Percentiles rank a stretch among this genome's conserved stretches.
phyloP scores from a whole-genome alignment of 257 asterid species.

The Echium plantagineum region DNA sequence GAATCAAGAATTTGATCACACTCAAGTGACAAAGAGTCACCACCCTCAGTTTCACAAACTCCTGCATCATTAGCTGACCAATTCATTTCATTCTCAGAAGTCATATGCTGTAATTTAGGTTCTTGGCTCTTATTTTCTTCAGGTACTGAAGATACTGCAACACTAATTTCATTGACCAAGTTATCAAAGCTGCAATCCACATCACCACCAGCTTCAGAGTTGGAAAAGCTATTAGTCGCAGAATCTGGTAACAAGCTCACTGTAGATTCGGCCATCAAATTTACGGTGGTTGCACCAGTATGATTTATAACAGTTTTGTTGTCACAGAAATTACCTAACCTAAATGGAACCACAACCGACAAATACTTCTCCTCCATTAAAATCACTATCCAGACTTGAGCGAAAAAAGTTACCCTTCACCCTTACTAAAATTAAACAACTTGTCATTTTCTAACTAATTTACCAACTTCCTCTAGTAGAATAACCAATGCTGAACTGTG shows the following conservation, averaged over 20 bases:
- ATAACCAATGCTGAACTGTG: constrained; percentile 15
- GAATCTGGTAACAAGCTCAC: constrained; percentile 22
- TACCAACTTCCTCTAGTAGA: constrained; percentile 24
- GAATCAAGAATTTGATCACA: constrained; percentile 53
- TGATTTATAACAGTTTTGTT: constrained; percentile 20
- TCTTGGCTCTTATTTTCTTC: constrained; percentile 16
- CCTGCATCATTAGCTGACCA: constrained; percentile 31
- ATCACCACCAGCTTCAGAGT: constrained; percentile 20
- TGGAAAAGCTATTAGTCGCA: constrained; percentile 20
- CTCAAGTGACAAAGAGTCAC: constrained; percentile 17
- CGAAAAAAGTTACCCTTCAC: constrained; percentile 30
- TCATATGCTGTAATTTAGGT: constrained; percentile 14
- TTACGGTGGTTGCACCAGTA: constrained; percentile 34
- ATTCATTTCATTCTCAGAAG: constrained; percentile 20
- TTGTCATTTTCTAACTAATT: constrained; percentile 48
- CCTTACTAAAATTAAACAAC: constrained; percentile 29
- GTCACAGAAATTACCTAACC: constrained; percentile 38
- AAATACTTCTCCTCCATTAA: constrained; percentile 41
- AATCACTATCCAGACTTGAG: constrained; percentile 26
- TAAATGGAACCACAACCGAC: constrained; percentile 50
- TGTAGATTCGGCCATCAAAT: constrained; percentile 30
- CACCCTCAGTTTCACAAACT: constrained; percentile 41
- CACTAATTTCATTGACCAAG: constrained; percentile 17
- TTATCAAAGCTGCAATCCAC: constrained; percentile 17
- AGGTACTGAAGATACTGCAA: constrained; percentile 10